Evolutionary conservation across 441 rosid species (phyloP).

Genomic region (Metrosideros polymorpha): DNA sequence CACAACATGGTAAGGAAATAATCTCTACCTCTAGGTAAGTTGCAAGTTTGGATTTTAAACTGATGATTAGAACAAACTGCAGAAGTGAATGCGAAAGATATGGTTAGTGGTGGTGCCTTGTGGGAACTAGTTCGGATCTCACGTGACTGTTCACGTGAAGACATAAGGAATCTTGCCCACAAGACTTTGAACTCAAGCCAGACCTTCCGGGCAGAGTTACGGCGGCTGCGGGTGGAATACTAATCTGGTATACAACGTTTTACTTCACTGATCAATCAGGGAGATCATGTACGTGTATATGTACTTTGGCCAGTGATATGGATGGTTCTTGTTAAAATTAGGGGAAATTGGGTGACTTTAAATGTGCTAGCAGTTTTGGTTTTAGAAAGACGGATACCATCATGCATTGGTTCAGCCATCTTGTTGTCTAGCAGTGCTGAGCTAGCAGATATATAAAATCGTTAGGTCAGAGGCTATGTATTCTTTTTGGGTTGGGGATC

Average conservation of each 20-base stretch:
- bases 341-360: not conserved
- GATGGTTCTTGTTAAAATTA: not conserved
- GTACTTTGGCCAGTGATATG: not conserved
- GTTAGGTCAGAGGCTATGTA: not conserved
- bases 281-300: not conserved
- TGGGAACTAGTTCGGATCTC: slow-evolving; percentile 1
- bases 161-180: not conserved
- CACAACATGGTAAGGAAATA: not conserved
- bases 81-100: slow-evolving; percentile 1
- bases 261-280: not conserved
- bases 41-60: not conserved
- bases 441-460: not conserved
- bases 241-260: not conserved
- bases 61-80: not conserved
- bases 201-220: not conserved
- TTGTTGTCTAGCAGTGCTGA: not conserved
- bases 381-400: not conserved
- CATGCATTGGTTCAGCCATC: not conserved
- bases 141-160: not conserved
- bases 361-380: not conserved
- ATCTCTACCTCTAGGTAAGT: not conserved
- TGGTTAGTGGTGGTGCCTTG: not conserved
- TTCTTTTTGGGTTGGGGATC: not conserved
- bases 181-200: not conserved
- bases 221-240: not conserved